These are phyloP conservation scores for Talaromyces piceae DNA, from an alignment of 2,329 filamentous ascomycete genomes.

Conservation along the genomic window DNA sequence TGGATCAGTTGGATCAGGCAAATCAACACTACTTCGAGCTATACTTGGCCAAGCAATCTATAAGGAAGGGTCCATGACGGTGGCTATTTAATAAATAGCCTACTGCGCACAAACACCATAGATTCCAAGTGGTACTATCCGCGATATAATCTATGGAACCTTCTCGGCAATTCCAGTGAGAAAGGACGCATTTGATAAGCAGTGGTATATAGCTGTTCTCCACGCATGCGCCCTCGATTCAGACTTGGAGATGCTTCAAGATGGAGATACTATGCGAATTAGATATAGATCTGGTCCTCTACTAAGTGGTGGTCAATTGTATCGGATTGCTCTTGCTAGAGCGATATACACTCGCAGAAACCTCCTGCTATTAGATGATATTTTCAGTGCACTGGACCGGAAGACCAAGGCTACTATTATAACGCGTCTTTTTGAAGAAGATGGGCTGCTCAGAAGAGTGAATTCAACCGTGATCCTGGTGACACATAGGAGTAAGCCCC, in stretches of 20 bases:
- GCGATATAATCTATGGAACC: neutral
- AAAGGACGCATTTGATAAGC: conserved; percentile 1
- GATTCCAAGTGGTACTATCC: neutral
- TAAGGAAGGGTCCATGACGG: neutral
- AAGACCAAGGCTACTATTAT: conserved; percentile 82
- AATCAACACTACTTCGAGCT: neutral
- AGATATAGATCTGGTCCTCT: neutral
- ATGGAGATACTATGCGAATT: neutral
- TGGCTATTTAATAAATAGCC: neutral
- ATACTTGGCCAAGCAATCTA: neutral
- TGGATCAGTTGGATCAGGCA: neutral
- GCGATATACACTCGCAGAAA: conserved; percentile 86
- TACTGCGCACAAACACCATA: neutral
- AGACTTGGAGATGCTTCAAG: neutral
- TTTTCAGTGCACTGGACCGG: conserved; percentile 89
- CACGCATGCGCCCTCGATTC: neutral
- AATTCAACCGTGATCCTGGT: conserved; percentile 1
- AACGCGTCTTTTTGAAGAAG: neutral
- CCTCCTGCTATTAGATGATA: conserved; percentile 87
- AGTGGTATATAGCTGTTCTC: neutral
- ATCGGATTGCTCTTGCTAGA: conserved; percentile 88
- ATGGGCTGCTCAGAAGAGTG: neutral
- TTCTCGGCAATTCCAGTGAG: too few relatives aligned
- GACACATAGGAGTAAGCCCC: conserved; percentile 2
- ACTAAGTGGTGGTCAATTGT: conserved; percentile 90